A percentile compares a stretch with the other conserved stretches of the same genome.
Evolutionary conservation across 441 rosid species (phyloP).

Genomic region (Brassica balearica): DNA sequence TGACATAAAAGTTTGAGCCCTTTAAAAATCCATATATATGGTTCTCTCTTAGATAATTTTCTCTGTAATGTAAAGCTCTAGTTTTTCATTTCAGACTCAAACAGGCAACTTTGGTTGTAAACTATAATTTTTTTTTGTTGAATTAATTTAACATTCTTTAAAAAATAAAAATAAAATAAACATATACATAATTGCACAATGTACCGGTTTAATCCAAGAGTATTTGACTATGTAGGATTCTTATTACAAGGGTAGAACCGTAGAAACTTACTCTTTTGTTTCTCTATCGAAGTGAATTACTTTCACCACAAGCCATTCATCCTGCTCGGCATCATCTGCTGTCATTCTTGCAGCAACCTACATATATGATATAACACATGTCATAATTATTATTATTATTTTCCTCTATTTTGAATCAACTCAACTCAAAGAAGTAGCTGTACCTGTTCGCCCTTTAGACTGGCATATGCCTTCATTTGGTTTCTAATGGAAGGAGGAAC

Average conservation of each 20-base stretch:
- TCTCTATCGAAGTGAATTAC: slow-evolving; percentile 87
- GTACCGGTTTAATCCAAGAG: background rate
- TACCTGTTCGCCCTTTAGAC: slow-evolving; percentile 91
- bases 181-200: background rate
- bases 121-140: too few species aligned
- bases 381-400: background rate
- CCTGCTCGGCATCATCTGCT: slow-evolving; percentile 76
- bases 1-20: slow-evolving; percentile 17
- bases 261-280: slow-evolving; percentile 77
- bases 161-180: background rate
- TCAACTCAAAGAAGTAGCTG: background rate
- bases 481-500: slow-evolving; percentile 66
- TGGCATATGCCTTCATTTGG: slow-evolving; percentile 75
- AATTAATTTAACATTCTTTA: too few species aligned
- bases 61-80: too few species aligned
- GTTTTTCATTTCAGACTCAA: too few species aligned
- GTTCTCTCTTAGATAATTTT: too few species aligned
- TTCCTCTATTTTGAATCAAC: background rate
- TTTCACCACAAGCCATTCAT: slow-evolving; percentile 94
- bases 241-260: slow-evolving; percentile 37
- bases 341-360: slow-evolving; percentile 97
- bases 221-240: background rate
- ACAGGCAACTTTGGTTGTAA: too few species aligned
- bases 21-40: background rate
- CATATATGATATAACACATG: slow-evolving; percentile 12